Base-by-base conservation (phyloP, 768 basidiomycete genomes). In the Suillus discolor region DNA sequence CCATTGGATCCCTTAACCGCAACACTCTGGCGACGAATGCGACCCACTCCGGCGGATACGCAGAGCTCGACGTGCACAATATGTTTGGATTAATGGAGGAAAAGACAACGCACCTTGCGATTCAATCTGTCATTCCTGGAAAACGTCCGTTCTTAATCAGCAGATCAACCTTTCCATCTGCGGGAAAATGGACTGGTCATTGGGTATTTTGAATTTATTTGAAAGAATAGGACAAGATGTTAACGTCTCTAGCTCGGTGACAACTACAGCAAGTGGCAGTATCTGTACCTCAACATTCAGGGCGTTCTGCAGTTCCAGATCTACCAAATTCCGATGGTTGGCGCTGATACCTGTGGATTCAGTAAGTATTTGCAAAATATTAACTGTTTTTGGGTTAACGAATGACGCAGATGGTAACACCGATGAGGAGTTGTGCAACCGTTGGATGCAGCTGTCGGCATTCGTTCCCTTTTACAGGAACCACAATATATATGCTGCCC, bases 361-460 rank as follows among this genome's bases (percentile, higher is more conserved):
- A 69, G 75, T 77, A 38, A 47, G 73, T 69, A 16, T 16, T 28
- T 54, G 55, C 2, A 13, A 3, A n/a, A 57, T 38, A 11, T 38
- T 6, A 20, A 38, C 23, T 36, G 1, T n/a, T 57, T 9, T 57
- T 6, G 15, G 13, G 6, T 51, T 51, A 15, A 28, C 15, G 15
- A 28, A 8, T 13, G 25, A 7, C 15, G 15, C 25, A 51, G 49
- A 49, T 6, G 23, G 16, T 39, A 92, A 93, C 73, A 88, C 89
- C 9, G 85, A 92, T 69, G 92, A 94, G 74, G 91, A 93, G 73
- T 82, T 94, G 12, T 91, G 91, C 76, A 89, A 88, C 67, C 84
- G 93, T 20, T 94, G 93, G 93, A 93, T 92, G 91, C 88, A 90
- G 73, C 83, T 93, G n/a, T 82, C 89, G 4, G 92, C 92, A 1